These are phyloP conservation scores for Mortierella sp. DNA, from an alignment of 371 early-diverging fungal species.

Conservation along the genomic window DNA sequence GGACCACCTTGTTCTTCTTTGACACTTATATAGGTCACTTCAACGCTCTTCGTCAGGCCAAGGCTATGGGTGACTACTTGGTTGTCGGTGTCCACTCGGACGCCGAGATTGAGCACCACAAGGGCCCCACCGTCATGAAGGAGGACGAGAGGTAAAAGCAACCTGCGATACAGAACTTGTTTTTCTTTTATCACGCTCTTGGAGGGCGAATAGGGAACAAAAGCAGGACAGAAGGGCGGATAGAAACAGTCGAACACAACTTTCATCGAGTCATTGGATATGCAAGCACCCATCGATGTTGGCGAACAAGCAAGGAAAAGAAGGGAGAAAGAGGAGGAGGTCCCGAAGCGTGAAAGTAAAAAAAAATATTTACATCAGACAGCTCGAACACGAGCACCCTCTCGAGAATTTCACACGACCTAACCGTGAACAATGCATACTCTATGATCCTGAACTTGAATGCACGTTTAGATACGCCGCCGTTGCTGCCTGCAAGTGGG, in stretches of 20 bases:
- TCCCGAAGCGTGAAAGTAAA: not conserved
- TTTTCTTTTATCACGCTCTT: not conserved
- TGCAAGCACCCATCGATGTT: not conserved
- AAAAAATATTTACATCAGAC: not conserved
- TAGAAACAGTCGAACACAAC: not conserved
- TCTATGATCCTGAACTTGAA: not conserved
- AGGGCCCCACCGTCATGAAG: conserved; percentile 96
- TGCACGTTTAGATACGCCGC: conserved; percentile 81
- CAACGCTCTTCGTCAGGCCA: conserved; percentile 97
- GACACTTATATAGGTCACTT: conserved; percentile 80
- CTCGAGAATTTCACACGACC: not conserved
- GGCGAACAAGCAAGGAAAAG: not conserved
- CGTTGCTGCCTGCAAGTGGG: conserved; percentile 97
- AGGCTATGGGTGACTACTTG: conserved; percentile 92
- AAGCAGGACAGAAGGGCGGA: not conserved
- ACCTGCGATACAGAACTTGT: not conserved
- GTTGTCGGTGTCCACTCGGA: conserved; percentile 98
- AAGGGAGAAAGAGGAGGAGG: not conserved
- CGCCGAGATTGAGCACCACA: conserved; percentile 90
- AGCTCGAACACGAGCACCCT: not conserved
- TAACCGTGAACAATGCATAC: not conserved
- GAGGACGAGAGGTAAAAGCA: conserved; percentile 89
- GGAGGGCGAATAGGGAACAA: not conserved
- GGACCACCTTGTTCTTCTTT: not conserved
- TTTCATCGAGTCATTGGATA: not conserved